A percentile compares a stretch with the other conserved stretches of the same genome.
These are phyloP conservation scores for Saksenaea vasiformis DNA, from an alignment of 371 early-diverging fungal genomes.

Conservation along the genomic window DNA sequence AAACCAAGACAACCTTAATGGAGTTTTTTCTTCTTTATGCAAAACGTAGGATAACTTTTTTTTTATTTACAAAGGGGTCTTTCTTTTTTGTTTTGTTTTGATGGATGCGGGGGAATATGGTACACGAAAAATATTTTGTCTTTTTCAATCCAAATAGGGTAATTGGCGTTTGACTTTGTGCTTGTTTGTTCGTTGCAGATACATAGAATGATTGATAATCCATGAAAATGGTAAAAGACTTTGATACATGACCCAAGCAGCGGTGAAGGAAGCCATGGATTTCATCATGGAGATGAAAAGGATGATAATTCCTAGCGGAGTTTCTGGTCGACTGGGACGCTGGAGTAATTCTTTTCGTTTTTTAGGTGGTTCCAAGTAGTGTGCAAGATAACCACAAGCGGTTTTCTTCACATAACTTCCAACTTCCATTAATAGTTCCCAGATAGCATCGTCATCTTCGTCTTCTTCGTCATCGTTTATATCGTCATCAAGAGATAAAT, in stretches of 20 bases:
- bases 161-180: neutral
- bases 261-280: conserved; percentile 16
- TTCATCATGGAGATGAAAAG: conserved; percentile 14
- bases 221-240: conserved; percentile 13
- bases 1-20: too few relatives aligned
- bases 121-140: neutral
- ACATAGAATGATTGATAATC: neutral
- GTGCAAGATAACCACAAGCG: neutral
- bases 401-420: neutral
- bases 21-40: neutral
- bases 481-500: conserved; percentile 10
- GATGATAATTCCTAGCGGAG: conserved; percentile 5
- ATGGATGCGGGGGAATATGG: neutral
- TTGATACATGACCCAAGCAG: conserved; percentile 22
- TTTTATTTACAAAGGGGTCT: neutral
- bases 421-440: conserved; percentile 10
- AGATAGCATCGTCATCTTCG: conserved; percentile 11
- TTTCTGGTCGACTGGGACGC: neutral
- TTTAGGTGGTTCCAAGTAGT: conserved; percentile 4
- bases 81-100: neutral
- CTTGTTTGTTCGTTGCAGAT: neutral
- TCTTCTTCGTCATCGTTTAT: conserved; percentile 4
- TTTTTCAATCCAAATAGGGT: neutral
- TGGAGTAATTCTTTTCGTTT: neutral
- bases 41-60: neutral